Evolutionary conservation across 768 basidiomycete species (phyloP), one percentile per base, ranked within the genome.

Genomic region (Rhodotorula graminis): DNA sequence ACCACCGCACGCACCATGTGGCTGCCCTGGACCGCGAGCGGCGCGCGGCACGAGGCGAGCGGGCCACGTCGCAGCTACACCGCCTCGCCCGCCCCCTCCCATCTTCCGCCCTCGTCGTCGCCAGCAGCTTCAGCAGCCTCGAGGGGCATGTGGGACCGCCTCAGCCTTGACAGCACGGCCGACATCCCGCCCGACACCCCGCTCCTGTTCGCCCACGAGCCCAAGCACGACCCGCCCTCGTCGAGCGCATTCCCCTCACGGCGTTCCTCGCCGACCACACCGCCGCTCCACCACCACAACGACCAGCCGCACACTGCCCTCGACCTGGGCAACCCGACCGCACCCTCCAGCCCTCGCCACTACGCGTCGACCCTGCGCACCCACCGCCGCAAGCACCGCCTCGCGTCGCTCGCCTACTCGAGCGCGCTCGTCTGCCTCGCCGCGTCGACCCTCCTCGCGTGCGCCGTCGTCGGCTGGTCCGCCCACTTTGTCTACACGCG

Each of bases 401-500:
- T 62, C 29, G 61, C 23, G 31, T 23, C 27, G 21, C 55, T 66
- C 56, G 21, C 31, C 56, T 46, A 42, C 46, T 31, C 65, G 21
- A 25, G 31, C 11, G 31, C 64, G 8, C 19, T 33, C 25, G 2
- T 47, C 23, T 47, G 53, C 57, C 27, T 71, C 65, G 64, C 65
- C 33, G 46, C 37, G 19, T 31, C 53, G 29, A 63, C 61, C 40
- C 25, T 71, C 60, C 18, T 64, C 23, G 61, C 25, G 12, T 15
- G 61, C 21, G 44, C n/a, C 37, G 27, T 57, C 33, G 55, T 65
- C 46, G 46, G 61, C 2, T 75, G 73, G 73, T 44, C 33, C 23
- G 59, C n/a, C 3, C n/a, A 49, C 37, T 52, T 75, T 56, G 37
- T 65, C 59, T 70, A 69, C 60, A 33, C 53, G 4, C 69, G 67